These are phyloP conservation scores for Musa balbisiana DNA, from an alignment of 202 grass and related monocot genomes.

Conservation along the genomic window DNA sequence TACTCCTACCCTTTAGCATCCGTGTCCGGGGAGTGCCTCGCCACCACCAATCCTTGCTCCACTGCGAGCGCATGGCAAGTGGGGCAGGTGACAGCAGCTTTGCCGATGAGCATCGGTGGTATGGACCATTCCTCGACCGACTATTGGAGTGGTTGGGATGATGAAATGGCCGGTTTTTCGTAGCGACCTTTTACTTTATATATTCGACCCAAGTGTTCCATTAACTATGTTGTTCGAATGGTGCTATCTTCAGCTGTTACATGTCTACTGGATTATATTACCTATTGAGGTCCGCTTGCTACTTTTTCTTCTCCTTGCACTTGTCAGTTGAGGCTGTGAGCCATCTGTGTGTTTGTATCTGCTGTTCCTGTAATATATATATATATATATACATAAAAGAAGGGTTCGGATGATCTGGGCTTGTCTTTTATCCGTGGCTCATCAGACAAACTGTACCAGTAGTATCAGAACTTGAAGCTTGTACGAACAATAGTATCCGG, in stretches of 20 bases:
- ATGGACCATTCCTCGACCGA: not conserved
- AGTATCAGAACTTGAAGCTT: not conserved
- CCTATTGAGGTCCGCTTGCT: not conserved
- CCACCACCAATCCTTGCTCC: not conserved
- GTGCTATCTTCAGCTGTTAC: not conserved
- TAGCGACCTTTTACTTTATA: not conserved
- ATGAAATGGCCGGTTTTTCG: not conserved
- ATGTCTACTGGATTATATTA: not conserved
- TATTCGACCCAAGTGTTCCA: not conserved
- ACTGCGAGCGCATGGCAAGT: not conserved
- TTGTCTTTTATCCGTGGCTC: not conserved
- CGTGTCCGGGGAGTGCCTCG: not conserved
- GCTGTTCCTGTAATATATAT: not conserved
- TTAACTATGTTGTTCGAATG: not conserved
- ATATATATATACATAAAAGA: not conserved
- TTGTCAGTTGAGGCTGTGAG: not conserved
- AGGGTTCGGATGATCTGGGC: not conserved
- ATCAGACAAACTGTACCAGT: not conserved
- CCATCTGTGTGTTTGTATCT: not conserved
- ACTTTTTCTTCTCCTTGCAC: not conserved
- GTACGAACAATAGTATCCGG: not conserved
- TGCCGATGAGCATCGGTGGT: not conserved
- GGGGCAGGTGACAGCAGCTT: not conserved
- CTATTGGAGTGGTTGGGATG: conserved; percentile 26
- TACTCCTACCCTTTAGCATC: not conserved